Conservation (phyloP, 1,139 yeast genomes). For the Yamadazyma sp. region DNA sequence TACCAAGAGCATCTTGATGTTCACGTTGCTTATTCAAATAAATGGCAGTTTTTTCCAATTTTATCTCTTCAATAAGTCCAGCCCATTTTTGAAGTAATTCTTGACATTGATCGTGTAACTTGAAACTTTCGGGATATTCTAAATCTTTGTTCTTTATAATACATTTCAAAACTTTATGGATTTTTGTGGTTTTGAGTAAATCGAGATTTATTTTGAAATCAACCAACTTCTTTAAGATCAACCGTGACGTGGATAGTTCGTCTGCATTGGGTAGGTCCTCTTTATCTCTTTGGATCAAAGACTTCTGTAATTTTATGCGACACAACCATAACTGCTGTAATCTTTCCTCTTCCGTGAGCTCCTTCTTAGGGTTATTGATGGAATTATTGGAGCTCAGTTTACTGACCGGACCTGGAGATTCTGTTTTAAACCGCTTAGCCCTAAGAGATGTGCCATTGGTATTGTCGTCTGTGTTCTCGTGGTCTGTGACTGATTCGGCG, state of each 20-base stretch:
- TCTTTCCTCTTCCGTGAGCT: constrained; percentile 35
- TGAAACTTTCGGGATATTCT: constrained; percentile 47
- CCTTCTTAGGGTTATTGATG: constrained; percentile 7
- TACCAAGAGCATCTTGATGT: constrained; percentile 3
- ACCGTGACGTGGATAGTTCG: constrained; percentile 54
- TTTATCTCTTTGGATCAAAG: constrained; percentile 46
- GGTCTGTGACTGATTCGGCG: not conserved
- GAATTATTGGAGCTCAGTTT: constrained; percentile 2
- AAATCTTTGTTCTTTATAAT: constrained; percentile 42
- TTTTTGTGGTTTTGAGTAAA: constrained; percentile 50
- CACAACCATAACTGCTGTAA: constrained; percentile 51
- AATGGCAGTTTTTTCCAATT: constrained; percentile 30
- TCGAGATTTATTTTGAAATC: constrained; percentile 56
- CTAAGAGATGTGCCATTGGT: not conserved
- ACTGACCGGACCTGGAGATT: constrained; percentile 15
- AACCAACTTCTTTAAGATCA: constrained; percentile 51
- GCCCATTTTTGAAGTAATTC: constrained; percentile 48
- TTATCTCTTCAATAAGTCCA: constrained; percentile 34
- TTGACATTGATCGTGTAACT: constrained; percentile 47
- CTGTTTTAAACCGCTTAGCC: constrained; percentile 16
- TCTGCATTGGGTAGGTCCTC: constrained; percentile 48
- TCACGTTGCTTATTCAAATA: constrained; percentile 9
- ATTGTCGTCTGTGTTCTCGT: not conserved
- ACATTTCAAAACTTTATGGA: constrained; percentile 55
- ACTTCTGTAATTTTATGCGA: constrained; percentile 45